A percentile compares a stretch with the other conserved stretches of the same genome.
These are phyloP conservation scores for Colletotrichum camelliae DNA, from an alignment of 2,329 filamentous ascomycete genomes.

Conservation along the genomic window DNA sequence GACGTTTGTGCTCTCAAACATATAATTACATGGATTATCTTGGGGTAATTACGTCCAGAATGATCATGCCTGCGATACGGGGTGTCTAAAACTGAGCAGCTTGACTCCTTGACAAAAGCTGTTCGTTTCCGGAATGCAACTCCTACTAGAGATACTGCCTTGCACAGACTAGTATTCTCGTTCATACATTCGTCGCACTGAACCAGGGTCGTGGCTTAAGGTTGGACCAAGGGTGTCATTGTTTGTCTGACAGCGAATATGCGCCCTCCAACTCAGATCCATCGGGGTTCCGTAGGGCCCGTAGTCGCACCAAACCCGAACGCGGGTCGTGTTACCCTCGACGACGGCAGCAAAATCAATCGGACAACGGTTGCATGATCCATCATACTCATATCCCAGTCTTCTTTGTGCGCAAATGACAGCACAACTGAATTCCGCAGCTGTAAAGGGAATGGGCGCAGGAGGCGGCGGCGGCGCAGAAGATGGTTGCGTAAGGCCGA, in stretches of 20 bases:
- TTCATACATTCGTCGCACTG: not conserved
- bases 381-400: not conserved
- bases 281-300: not conserved
- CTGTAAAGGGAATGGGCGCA: fast-evolving
- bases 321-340: not conserved
- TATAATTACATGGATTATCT: not conserved
- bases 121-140: not conserved
- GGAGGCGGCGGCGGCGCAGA: not conserved
- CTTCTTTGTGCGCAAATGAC: not conserved
- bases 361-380: not conserved
- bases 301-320: not conserved
- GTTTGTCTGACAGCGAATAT: fast-evolving
- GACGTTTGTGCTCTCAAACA: not conserved
- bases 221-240: fast-evolving
- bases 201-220: fast-evolving
- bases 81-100: not conserved
- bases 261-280: not conserved
- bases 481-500: not conserved
- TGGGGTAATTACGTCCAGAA: fast-evolving
- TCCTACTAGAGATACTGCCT: not conserved
- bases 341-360: not conserved
- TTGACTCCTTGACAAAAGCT: not conserved
- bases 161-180: fast-evolving
- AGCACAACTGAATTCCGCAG: not conserved
- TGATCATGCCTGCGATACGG: not conserved